Evolutionary conservation across 495 filamentous ascomycete genomes (phyloP).

Genomic region (Penicillium macrosclerotiorum): DNA sequence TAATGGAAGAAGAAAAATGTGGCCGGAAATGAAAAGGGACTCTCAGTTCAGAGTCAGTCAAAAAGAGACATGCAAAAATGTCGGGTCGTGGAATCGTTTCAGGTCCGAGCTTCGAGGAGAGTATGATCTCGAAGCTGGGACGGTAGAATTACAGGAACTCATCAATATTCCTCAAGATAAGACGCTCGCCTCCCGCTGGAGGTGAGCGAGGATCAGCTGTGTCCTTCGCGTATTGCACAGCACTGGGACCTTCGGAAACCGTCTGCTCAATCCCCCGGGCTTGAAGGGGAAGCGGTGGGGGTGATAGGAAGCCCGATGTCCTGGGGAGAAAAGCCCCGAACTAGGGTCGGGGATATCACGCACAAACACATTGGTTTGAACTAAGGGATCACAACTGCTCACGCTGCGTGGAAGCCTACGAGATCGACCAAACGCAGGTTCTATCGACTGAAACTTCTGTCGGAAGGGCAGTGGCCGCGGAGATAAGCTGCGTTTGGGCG

Average conservation of each 20-base stretch:
- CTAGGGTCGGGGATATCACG: constrained; percentile 36
- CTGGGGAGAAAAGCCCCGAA: constrained; percentile 48
- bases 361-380: constrained; percentile 36
- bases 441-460: constrained; percentile 38
- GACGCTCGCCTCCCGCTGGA: constrained; percentile 40
- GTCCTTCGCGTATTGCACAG: constrained; percentile 27
- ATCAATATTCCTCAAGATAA: constrained; percentile 55
- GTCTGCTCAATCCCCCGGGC: constrained; percentile 31
- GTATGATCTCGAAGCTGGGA: constrained; percentile 6
- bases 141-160: constrained; percentile 46
- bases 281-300: constrained; percentile 30
- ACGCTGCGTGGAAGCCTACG: constrained; percentile 20
- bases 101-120: constrained; percentile 7
- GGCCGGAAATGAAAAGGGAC: constrained; percentile 13
- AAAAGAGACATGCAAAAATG: constrained; percentile 25
- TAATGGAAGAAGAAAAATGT: not conserved
- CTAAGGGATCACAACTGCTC: constrained; percentile 29
- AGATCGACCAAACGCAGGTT: constrained; percentile 17
- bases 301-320: constrained; percentile 46
- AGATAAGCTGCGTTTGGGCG: constrained; percentile 40
- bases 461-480: constrained; percentile 44
- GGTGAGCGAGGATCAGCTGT: constrained; percentile 50
- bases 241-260: constrained; percentile 22
- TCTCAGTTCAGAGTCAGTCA: constrained; percentile 11
- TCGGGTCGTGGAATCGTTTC: constrained; percentile 39